phyloP scores from a whole-genome alignment of 2,329 filamentous ascomycete genomes.

The Fusarium redolens region DNA sequence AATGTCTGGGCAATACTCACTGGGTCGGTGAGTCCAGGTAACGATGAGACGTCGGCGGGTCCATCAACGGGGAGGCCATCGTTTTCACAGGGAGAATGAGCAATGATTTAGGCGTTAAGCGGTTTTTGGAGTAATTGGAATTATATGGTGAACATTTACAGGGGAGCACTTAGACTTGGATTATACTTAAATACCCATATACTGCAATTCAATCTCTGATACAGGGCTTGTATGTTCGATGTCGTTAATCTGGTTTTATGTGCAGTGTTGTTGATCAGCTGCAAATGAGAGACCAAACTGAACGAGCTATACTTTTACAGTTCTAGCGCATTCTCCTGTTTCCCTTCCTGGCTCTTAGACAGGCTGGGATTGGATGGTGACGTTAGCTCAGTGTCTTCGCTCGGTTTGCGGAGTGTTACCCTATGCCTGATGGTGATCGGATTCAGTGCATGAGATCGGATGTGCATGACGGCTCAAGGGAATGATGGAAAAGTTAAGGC shows the following conservation, averaged over 20 bases:
- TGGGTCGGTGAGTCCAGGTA: constrained; percentile 3
- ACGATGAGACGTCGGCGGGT: neutral
- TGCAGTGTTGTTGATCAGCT: too few relatives aligned
- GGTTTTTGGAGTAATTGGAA: neutral
- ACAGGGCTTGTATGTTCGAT: too few relatives aligned
- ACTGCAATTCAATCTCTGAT: neutral
- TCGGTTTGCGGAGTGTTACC: neutral
- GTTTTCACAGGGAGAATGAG: neutral
- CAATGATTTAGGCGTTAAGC: neutral
- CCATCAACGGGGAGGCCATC: neutral
- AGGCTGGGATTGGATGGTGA: constrained; percentile 12
- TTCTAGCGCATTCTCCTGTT: constrained; percentile 8
- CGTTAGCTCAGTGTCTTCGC: neutral
- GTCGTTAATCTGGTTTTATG: neutral
- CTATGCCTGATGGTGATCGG: neutral
- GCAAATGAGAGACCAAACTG: neutral
- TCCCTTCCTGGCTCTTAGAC: constrained; percentile 6
- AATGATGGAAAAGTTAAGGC: too few relatives aligned
- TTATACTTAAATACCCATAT: neutral
- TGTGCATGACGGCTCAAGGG: too few relatives aligned
- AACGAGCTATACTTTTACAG: constrained; percentile 8
- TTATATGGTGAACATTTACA: neutral
- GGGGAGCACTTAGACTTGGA: neutral
- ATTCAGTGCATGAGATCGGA: too few relatives aligned
- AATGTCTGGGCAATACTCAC: constrained; percentile 16